Evolutionary conservation across 2,329 filamentous ascomycete genomes (phyloP).

Genomic region (Geosmithia morbida): DNA sequence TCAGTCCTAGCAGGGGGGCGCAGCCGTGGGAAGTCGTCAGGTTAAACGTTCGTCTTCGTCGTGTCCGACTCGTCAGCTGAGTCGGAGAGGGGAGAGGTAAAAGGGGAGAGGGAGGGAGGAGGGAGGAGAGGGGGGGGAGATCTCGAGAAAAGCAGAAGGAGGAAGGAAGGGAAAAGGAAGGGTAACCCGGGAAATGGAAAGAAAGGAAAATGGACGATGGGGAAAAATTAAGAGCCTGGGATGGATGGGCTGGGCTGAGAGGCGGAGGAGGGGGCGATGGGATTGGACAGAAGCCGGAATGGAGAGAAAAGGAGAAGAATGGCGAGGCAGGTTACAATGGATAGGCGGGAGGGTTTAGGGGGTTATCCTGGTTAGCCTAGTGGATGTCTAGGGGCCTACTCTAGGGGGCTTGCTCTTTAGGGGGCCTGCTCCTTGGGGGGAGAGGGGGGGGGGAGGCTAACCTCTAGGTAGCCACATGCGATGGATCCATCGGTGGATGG

Average conservation of each 20-base stretch:
- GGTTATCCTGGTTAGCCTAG: background rate
- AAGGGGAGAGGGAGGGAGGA: background rate
- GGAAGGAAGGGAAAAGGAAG: background rate
- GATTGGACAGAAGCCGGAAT: constrained; percentile 1
- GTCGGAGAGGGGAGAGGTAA: background rate
- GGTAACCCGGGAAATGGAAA: background rate
- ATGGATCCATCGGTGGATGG: no score
- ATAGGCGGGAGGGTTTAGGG: background rate
- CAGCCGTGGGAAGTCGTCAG: background rate
- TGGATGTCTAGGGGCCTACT: background rate
- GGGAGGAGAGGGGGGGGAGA: background rate
- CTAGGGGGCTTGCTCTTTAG: no score
- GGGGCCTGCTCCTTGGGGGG: background rate
- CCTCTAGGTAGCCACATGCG: no score
- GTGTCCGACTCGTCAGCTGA: constrained; percentile 1
- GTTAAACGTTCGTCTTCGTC: background rate
- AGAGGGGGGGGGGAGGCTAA: background rate
- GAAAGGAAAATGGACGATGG: background rate
- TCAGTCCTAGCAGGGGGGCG: background rate
- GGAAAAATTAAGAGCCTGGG: background rate
- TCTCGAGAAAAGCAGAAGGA: background rate
- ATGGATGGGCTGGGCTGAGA: background rate
- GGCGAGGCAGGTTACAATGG: background rate
- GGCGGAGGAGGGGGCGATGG: background rate
- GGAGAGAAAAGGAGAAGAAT: background rate